phyloP scores from a whole-genome alignment of 192 early-diverging fungal species.

The Phlyctochytrium arcticum region DNA sequence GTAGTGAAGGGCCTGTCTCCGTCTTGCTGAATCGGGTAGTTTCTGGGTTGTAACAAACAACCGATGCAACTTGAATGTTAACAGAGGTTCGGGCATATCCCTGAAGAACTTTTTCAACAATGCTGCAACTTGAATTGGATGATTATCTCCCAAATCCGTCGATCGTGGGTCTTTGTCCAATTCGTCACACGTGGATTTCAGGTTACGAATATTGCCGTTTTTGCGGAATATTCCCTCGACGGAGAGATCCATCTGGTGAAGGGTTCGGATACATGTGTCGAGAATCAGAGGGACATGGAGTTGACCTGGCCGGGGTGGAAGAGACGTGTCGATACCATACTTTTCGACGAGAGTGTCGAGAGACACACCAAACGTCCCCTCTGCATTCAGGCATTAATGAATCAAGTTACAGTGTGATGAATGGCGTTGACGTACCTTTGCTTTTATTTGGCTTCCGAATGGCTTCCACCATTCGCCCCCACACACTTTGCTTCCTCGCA shows the following conservation, averaged over 20 bases:
- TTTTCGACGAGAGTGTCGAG: constrained; percentile 79
- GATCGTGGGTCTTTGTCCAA: constrained; percentile 78
- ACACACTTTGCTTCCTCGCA: constrained; percentile 70
- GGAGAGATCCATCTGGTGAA: constrained; percentile 74
- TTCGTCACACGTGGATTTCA: constrained; percentile 80
- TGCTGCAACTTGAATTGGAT: constrained; percentile 89
- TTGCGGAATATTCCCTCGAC: constrained; percentile 96
- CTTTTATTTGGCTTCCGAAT: constrained; percentile 53
- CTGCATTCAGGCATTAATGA: constrained; percentile 28
- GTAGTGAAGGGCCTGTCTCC: constrained; percentile 74
- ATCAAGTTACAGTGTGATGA: too few species aligned
- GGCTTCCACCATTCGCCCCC: constrained; percentile 53
- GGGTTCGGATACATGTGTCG: constrained; percentile 69
- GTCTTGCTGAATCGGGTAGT: constrained; percentile 2
- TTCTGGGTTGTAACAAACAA: constrained; percentile 76
- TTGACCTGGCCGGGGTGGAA: constrained; percentile 60
- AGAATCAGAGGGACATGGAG: constrained; percentile 82
- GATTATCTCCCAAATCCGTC: constrained; percentile 64
- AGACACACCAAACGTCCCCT: constrained; percentile 87
- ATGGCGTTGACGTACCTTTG: constrained; percentile 23
- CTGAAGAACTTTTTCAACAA: constrained; percentile 94
- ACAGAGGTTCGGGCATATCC: constrained; percentile 90
- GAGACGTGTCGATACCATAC: constrained; percentile 76
- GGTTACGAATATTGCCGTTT: constrained; percentile 91
- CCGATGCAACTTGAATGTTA: constrained; percentile 83